Conservation (phyloP, 2,329 filamentous ascomycete genomes). For the Chrysoporthe puriensis region DNA sequence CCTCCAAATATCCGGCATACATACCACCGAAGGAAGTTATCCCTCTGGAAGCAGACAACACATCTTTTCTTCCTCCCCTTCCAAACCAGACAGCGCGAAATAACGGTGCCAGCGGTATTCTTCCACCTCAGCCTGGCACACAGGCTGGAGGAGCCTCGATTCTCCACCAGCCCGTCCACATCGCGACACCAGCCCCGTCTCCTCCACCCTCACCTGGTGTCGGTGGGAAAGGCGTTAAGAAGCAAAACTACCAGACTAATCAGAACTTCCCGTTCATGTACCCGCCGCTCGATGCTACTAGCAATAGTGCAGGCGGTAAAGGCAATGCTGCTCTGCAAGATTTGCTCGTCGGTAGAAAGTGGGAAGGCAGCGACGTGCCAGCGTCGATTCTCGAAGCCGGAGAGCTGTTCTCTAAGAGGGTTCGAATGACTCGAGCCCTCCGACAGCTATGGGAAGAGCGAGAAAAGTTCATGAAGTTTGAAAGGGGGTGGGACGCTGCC, state of each 20-base stretch:
- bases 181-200: constrained; percentile 95
- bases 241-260: constrained; percentile 99
- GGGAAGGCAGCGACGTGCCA: constrained; percentile 93
- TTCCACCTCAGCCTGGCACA: constrained; percentile 57
- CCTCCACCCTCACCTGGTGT: constrained; percentile 87
- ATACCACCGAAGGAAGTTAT: constrained; percentile 83
- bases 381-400: constrained; percentile 95
- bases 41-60: constrained; percentile 87
- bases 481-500: constrained; percentile 79
- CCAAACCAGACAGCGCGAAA: constrained; percentile 71
- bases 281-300: constrained; percentile 84
- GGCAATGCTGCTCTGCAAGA: constrained; percentile 81
- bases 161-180: constrained; percentile 93
- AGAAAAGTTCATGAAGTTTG: constrained; percentile 87
- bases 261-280: constrained; percentile 99
- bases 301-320: constrained; percentile 89
- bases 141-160: constrained; percentile 74
- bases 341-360: constrained; percentile 76
- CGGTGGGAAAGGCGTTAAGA: constrained; percentile 93
- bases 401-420: constrained; percentile 84
- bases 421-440: constrained; percentile 89
- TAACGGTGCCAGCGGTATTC: constrained; percentile 63
- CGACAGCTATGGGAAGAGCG: constrained; percentile 94
- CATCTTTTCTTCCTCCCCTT: constrained; percentile 84
- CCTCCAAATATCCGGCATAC: constrained; percentile 96